phyloP scores from a whole-genome alignment of 2,329 filamentous ascomycete species.

The Phoma herbarum region DNA sequence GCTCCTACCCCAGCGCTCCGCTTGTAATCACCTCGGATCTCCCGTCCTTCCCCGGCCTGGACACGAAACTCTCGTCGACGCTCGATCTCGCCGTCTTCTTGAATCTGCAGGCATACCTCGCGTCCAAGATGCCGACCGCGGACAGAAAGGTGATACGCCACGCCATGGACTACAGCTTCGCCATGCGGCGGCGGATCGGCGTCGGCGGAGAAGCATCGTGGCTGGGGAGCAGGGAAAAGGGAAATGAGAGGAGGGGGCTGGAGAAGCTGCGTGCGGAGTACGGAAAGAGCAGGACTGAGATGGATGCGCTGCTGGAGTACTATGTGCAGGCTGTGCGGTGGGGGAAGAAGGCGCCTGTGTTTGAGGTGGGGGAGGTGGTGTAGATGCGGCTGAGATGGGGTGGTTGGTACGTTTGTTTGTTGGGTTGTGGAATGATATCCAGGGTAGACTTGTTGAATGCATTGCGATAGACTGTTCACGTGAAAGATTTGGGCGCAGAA shows the following conservation, averaged over 20 bases:
- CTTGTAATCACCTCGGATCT: conserved; percentile 12
- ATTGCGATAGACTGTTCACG: background rate
- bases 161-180: conserved; percentile 35
- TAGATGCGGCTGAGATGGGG: background rate
- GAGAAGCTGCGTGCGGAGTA: conserved; percentile 29
- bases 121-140: conserved; percentile 29
- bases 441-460: conserved; percentile 9
- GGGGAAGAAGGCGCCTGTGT: conserved; percentile 28
- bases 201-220: conserved; percentile 29
- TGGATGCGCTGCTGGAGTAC: conserved; percentile 34
- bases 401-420: background rate
- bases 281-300: conserved; percentile 22
- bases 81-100: conserved; percentile 40
- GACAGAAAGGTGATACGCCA: conserved; percentile 34
- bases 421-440: conserved; percentile 15
- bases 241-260: conserved; percentile 6
- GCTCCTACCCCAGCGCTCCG: conserved; percentile 3
- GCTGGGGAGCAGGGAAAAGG: conserved; percentile 18
- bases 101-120: conserved; percentile 33
- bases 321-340: conserved; percentile 37
- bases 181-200: conserved; percentile 32
- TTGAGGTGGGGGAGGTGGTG: conserved; percentile 32
- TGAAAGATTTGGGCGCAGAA: conserved; percentile 4
- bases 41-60: conserved; percentile 14
- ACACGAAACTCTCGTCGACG: conserved; percentile 5